A percentile compares a stretch with the other conserved stretches of the same genome.
phyloP scores from a whole-genome alignment of 495 filamentous ascomycete genomes.

The Penicillium lagena region DNA sequence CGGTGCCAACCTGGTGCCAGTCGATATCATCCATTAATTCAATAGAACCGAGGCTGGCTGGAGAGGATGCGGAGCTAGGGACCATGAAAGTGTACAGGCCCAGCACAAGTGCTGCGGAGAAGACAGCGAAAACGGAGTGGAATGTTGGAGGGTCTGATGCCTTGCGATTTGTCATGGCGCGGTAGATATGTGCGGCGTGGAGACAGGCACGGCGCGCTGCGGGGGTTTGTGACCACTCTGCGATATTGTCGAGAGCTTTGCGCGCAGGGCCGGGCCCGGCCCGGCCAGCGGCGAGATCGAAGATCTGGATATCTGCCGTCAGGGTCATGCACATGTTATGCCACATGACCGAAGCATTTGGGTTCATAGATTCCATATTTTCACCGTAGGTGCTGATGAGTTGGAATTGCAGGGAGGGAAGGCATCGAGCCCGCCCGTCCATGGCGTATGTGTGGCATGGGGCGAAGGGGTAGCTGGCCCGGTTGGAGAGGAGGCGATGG shows the following conservation, averaged over 20 bases:
- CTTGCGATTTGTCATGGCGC: conserved; percentile 42
- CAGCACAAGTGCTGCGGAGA: conserved; percentile 43
- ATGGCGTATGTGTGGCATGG: conserved; percentile 40
- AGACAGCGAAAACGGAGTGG: conserved; percentile 40
- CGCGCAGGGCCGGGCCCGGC: conserved; percentile 36
- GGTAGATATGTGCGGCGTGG: conserved; percentile 47
- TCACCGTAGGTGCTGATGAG: conserved; percentile 33
- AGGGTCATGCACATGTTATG: conserved; percentile 49
- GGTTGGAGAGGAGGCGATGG: conserved; percentile 38
- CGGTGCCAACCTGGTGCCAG: conserved; percentile 37
- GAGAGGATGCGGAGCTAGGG: conserved; percentile 16
- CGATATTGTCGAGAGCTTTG: conserved; percentile 43
- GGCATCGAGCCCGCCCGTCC: conserved; percentile 35
- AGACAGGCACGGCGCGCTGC: conserved; percentile 42
- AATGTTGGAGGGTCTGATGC: conserved; percentile 44
- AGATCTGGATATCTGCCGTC: conserved; percentile 44
- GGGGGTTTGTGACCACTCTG: conserved; percentile 44
- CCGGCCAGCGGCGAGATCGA: conserved; percentile 44
- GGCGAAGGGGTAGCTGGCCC: conserved; percentile 34
- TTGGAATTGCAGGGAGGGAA: conserved; percentile 34
- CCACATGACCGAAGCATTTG: conserved; percentile 44
- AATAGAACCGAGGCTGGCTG: conserved; percentile 29
- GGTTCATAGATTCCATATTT: conserved; percentile 33
- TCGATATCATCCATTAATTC: conserved; percentile 46
- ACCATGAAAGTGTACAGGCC: conserved; percentile 48